Base-by-base conservation (phyloP, 2,329 filamentous ascomycete species). In the Cylindrodendrum hubeiense region DNA sequence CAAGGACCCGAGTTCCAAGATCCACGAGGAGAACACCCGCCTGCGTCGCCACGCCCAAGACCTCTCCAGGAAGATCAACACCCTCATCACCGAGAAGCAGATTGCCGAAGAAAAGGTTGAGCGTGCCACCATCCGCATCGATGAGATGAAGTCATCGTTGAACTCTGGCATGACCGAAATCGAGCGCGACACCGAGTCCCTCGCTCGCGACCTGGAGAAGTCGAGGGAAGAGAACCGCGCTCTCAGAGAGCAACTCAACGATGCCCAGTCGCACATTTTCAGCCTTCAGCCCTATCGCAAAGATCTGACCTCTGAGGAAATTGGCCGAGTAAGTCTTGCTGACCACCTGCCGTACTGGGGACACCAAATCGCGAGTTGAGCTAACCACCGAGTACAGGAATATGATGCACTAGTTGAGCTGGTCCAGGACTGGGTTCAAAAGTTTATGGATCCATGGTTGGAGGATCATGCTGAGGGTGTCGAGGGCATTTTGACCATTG, bases 221-320 rank as follows among this genome's bases (percentile, higher is more conserved):
- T 63, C 78, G 8, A 63, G 66, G 22, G 60, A 68, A 2, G 75
- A 81, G 66, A 79, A 78, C 39, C 59, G 55, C 5, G 56, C 61
- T 0, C 59, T 81, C 8, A 72, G 73, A 55, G 74, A 76, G 24
- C 75, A 77, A 33, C 71, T 81, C 7, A 74, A 75, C 30, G 78
- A 81, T 37, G 75, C 77, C 1, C 76, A 79, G 47, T 79, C 78
- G 7, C 80, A 82, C 57, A 82, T 82, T 51, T 81, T 82, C 59
- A 80, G 77, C 15, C 75, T 82, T 4, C 79, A 81, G 57, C 80
- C 81, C 7, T 82, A 81, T 59, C 76, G 75, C 17, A 78, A 78
- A 44, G 78, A 81, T 19, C 62, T 82, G 9, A 82, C 79, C 0
- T 71, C 73, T 0, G 73, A 79, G 28, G 79, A 82, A 50, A 76